Conservation (phyloP, 148 eudicot genomes). For the Chenopodium suecicum region DNA sequence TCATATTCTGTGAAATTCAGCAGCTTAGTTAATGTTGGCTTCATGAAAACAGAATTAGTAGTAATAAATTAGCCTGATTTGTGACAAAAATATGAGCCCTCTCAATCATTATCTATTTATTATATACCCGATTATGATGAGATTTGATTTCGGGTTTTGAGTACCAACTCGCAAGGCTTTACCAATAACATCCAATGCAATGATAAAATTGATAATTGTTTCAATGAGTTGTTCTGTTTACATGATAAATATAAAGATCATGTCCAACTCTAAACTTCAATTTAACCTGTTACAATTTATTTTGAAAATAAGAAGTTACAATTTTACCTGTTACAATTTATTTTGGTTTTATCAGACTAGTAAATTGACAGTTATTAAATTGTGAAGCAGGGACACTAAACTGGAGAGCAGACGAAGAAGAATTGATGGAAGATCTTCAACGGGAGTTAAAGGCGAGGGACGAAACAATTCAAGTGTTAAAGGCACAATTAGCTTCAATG, state of each 20-base stretch:
- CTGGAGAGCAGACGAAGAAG: slow-evolving; percentile 50
- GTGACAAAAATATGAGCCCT: neutral
- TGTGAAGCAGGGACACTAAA: slow-evolving; percentile 32
- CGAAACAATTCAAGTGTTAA: slow-evolving; percentile 46
- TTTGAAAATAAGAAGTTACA: too few species aligned
- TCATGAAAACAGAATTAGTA: neutral
- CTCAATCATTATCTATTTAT: too few species aligned
- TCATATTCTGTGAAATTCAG: neutral
- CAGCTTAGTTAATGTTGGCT: neutral
- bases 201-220: too few species aligned
- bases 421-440: slow-evolving; percentile 45
- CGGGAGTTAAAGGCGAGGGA: slow-evolving; percentile 54
- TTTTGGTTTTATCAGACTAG: neutral
- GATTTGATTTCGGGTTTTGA: too few species aligned
- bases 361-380: neutral
- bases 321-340: too few species aligned
- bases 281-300: too few species aligned
- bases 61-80: neutral
- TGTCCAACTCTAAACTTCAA: neutral
- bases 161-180: too few species aligned
- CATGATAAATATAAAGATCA: neutral
- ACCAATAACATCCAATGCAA: too few species aligned
- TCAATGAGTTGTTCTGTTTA: too few species aligned
- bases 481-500: slow-evolving; percentile 47
- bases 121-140: too few species aligned